phyloP scores from a whole-genome alignment of 768 basidiomycete genomes.

The Nidularia pulvinata region DNA sequence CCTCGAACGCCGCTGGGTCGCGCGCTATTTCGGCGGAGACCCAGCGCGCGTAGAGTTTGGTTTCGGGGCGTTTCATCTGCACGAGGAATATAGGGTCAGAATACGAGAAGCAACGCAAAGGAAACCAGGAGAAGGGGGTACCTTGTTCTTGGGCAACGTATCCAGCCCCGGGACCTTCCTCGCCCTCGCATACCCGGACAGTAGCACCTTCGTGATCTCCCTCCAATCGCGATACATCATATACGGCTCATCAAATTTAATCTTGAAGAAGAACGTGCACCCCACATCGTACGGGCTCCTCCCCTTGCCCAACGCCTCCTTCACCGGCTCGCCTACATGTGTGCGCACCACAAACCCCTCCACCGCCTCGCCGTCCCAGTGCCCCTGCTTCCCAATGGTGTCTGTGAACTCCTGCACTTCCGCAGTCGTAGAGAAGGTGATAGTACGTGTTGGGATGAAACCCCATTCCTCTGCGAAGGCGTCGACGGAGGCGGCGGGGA shows the following conservation, averaged over 20 bases:
- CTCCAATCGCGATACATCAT: conserved; percentile 99
- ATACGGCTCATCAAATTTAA: conserved; percentile 99
- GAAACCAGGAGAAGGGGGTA: no score
- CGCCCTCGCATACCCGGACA: conserved; percentile 29
- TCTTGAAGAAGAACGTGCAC: conserved; percentile 96
- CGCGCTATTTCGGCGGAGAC: conserved; percentile 71
- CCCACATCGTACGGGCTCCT: conserved; percentile 71
- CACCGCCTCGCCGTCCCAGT: conserved; percentile 83
- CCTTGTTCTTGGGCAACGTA: no score
- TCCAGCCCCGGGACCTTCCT: conserved; percentile 10
- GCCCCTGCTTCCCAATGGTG: conserved; percentile 61
- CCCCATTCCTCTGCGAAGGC: conserved; percentile 90
- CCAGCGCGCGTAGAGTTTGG: conserved; percentile 81
- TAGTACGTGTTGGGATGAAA: conserved; percentile 76
- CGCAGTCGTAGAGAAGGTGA: conserved; percentile 54
- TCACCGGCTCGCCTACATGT: conserved; percentile 46
- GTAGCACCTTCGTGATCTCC: conserved; percentile 84
- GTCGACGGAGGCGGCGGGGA: conserved; percentile 65
- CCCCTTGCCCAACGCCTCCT: conserved; percentile 13
- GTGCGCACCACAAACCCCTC: conserved; percentile 97
- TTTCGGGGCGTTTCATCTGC: conserved; percentile 79
- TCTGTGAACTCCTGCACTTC: conserved; percentile 78
- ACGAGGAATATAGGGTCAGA: conserved; percentile 24
- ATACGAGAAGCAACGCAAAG: conserved; percentile 41
- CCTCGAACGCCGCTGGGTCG: conserved; percentile 58